phyloP scores from a whole-genome alignment of 179 eudicot genomes.

The Nepenthes alata region DNA sequence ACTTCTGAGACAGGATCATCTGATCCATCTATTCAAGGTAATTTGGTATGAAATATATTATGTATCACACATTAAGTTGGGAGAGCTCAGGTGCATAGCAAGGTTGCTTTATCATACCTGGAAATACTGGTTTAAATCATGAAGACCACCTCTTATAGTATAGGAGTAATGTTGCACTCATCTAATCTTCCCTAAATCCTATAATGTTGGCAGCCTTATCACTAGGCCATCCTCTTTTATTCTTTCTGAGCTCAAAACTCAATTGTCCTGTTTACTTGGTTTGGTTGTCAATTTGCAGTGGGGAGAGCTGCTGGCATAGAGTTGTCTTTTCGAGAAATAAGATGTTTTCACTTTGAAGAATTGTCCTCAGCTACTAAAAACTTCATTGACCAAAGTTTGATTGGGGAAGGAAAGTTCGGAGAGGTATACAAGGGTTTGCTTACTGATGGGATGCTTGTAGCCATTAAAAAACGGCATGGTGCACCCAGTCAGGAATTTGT shows the following conservation, averaged over 20 bases:
- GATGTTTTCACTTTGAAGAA: conserved; percentile 63
- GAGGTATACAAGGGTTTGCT: conserved; percentile 91
- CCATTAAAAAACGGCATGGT: conserved; percentile 65
- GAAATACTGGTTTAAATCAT: too few species aligned
- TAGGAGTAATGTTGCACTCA: not conserved
- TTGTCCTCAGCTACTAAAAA: conserved; percentile 60
- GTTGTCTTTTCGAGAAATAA: conserved; percentile 61
- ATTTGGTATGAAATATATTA: not conserved
- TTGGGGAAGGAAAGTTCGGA: conserved; percentile 94
- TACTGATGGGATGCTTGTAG: conserved; percentile 85
- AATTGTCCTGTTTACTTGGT: not conserved
- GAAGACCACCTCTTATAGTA: too few species aligned
- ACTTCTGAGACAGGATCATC: conserved; percentile 94
- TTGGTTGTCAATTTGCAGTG: conserved; percentile 12
- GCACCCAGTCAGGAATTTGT: conserved; percentile 67
- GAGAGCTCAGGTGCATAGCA: not conserved
- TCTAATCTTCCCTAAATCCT: not conserved
- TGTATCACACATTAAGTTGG: not conserved
- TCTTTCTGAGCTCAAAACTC: not conserved
- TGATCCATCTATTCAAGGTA: conserved; percentile 79
- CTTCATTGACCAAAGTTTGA: conserved; percentile 61
- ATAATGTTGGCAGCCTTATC: conserved; percentile 2
- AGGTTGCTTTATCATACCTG: too few species aligned
- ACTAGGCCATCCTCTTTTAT: not conserved
- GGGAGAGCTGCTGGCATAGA: conserved; percentile 49